phyloP scores from a whole-genome alignment of 177 flowering plant genomes.

The Tripterygium wilfordii region DNA sequence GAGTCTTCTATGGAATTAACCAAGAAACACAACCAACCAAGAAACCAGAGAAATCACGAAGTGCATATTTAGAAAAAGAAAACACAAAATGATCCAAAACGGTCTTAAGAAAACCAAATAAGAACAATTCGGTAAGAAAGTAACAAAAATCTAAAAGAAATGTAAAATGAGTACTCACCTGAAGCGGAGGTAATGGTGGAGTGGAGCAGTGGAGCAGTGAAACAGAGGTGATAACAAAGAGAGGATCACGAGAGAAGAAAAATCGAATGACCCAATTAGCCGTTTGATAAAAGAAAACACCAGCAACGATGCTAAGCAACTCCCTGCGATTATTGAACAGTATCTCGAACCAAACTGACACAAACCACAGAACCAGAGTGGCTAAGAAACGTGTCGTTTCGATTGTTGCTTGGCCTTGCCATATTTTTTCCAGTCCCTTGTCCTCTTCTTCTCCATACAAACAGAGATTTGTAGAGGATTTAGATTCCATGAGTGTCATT shows the following conservation, averaged over 20 bases:
- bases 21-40: too few relatives aligned
- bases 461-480: too few relatives aligned
- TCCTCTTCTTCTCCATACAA: too few relatives aligned
- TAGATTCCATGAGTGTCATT: too few relatives aligned
- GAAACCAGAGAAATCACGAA: too few relatives aligned
- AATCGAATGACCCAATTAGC: slow-evolving; percentile 63
- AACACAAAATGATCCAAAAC: not conserved
- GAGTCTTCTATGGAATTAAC: too few relatives aligned
- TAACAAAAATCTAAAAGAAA: slow-evolving; percentile 1
- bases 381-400: slow-evolving; percentile 50
- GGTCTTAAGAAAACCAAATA: not conserved
- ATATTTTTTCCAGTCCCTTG: not conserved
- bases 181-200: slow-evolving; percentile 67
- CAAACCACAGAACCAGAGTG: slow-evolving; percentile 68
- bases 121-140: slow-evolving; percentile 2
- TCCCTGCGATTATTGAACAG: slow-evolving; percentile 50
- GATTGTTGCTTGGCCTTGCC: slow-evolving; percentile 18
- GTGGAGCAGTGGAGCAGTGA: slow-evolving; percentile 84
- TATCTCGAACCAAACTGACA: slow-evolving; percentile 73
- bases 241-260: slow-evolving; percentile 45
- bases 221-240: slow-evolving; percentile 73
- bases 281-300: slow-evolving; percentile 59
- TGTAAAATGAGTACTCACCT: slow-evolving; percentile 29
- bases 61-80: too few relatives aligned
- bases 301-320: slow-evolving; percentile 50